Conservation (phyloP, 768 basidiomycete species). For the Epithele typhae region DNA sequence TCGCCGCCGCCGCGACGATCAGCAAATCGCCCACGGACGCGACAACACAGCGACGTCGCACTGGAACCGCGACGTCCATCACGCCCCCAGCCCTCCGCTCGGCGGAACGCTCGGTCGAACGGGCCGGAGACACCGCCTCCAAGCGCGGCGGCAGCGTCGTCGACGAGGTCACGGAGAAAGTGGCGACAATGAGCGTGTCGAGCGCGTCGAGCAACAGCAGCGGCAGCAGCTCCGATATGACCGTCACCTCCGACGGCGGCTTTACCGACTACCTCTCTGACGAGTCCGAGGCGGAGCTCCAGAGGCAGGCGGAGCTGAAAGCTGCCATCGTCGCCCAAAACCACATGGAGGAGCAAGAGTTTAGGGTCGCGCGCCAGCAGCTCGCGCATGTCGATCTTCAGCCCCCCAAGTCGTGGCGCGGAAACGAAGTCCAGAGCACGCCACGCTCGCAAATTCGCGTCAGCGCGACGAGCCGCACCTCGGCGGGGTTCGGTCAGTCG, state of each 20-base stretch:
- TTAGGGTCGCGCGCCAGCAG: slow-evolving; percentile 75
- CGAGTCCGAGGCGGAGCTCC: slow-evolving; percentile 86
- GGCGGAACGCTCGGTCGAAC: slow-evolving; percentile 15
- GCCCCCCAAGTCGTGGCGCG: slow-evolving; percentile 74
- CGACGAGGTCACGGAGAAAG: slow-evolving; percentile 24
- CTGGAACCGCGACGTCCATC: slow-evolving; percentile 12
- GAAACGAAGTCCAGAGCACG: slow-evolving; percentile 23
- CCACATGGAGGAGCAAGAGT: slow-evolving; percentile 76
- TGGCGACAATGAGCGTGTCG: slow-evolving; percentile 38
- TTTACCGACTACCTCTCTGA: slow-evolving; percentile 92
- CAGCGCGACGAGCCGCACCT: not conserved
- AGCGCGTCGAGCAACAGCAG: slow-evolving; percentile 44
- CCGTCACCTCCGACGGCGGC: slow-evolving; percentile 79
- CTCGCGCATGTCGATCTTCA: slow-evolving; percentile 70
- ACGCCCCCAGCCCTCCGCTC: slow-evolving; percentile 5
- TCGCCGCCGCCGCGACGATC: slow-evolving; percentile 28
- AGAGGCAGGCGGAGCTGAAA: slow-evolving; percentile 78
- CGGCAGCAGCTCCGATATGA: slow-evolving; percentile 62
- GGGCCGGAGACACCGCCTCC: not conserved
- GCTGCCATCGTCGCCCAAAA: slow-evolving; percentile 77
- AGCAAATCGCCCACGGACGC: slow-evolving; percentile 35
- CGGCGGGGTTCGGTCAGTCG: slow-evolving; percentile 9
- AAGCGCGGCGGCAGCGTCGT: slow-evolving; percentile 19
- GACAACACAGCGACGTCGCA: slow-evolving; percentile 22
- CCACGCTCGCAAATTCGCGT: slow-evolving; percentile 15